Conservation (phyloP, 768 basidiomycete genomes). For the Kondoa malvinella region DNA sequence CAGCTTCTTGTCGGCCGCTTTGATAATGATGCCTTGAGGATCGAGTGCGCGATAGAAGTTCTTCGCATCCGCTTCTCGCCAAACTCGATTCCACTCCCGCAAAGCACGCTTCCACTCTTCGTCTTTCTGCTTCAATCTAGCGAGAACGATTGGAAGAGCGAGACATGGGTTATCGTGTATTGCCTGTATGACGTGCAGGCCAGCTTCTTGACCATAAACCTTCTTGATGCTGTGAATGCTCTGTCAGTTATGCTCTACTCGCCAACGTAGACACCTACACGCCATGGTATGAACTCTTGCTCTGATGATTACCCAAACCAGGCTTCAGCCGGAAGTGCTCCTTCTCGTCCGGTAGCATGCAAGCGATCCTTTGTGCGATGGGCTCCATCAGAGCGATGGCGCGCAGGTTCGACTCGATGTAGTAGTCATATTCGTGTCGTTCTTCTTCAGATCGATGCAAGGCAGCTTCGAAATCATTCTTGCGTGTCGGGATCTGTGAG, state of each 20-base stretch:
- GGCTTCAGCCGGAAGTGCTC: slow-evolving; percentile 60
- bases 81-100: slow-evolving; percentile 88
- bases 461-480: slow-evolving; percentile 88
- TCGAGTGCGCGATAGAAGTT: slow-evolving; percentile 98
- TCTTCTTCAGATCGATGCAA: slow-evolving; percentile 96
- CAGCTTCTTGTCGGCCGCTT: slow-evolving; percentile 83
- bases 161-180: slow-evolving; percentile 81
- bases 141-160: slow-evolving; percentile 76
- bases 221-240: slow-evolving; percentile 47
- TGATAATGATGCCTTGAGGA: slow-evolving; percentile 87
- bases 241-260: neutral
- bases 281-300: slow-evolving; percentile 74
- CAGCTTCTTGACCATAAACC: slow-evolving; percentile 69
- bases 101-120: slow-evolving; percentile 92
- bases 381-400: slow-evolving; percentile 87
- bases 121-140: slow-evolving; percentile 76
- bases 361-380: slow-evolving; percentile 60
- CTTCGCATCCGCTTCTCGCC: slow-evolving; percentile 90
- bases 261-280: slow-evolving; percentile 31
- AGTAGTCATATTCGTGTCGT: slow-evolving; percentile 91
- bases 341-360: slow-evolving; percentile 77
- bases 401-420: slow-evolving; percentile 72
- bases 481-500: slow-evolving; percentile 62
- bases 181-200: slow-evolving; percentile 59
- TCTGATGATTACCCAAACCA: slow-evolving; percentile 74